Conservation (phyloP, 139 green algal genomes). For the Ettlia oleoabundans region DNA sequence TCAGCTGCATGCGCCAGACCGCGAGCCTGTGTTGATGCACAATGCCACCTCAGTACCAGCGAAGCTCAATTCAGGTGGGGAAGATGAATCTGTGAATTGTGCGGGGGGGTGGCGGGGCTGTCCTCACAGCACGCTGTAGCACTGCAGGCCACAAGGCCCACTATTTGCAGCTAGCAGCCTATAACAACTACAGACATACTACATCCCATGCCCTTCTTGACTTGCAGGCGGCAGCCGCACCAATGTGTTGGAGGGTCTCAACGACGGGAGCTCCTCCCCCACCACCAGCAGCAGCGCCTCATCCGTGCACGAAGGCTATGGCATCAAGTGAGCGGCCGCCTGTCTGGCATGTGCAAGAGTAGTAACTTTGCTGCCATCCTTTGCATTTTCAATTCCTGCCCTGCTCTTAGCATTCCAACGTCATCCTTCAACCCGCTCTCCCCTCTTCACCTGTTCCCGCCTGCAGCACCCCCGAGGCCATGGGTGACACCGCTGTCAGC, state of each 20-base stretch:
- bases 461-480: neutral
- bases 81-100: no score
- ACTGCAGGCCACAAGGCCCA: no score
- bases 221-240: conserved; percentile 6
- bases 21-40: neutral
- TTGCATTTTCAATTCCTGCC: no score
- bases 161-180: no score
- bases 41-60: neutral
- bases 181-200: neutral
- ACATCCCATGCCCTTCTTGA: neutral
- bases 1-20: conserved; percentile 1
- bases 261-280: neutral
- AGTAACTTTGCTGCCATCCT: no score
- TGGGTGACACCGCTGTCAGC: neutral
- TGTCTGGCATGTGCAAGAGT: no score
- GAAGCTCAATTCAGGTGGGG: neutral
- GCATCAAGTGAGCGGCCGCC: neutral
- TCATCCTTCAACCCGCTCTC: neutral
- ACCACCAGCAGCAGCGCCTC: neutral
- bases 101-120: neutral
- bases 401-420: neutral
- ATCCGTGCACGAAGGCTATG: neutral
- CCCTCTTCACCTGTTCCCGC: neutral
- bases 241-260: neutral
- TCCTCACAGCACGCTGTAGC: no score